Evolutionary conservation across 805 yeast species (phyloP).

Genomic region (Candida boidinii): DNA sequence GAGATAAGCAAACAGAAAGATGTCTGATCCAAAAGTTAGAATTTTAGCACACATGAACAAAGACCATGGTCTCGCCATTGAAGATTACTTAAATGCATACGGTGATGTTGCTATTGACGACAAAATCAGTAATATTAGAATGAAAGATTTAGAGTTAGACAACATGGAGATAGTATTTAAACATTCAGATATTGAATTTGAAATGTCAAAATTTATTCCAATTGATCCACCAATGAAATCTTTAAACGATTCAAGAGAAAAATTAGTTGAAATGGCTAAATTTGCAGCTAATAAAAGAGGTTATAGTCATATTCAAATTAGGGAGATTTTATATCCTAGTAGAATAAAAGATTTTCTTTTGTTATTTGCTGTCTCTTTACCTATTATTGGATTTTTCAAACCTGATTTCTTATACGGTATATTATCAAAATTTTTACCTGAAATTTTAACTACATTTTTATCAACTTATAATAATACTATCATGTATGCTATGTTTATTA

Average conservation of each 20-base stretch:
- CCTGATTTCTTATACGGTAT: slow-evolving; percentile 2
- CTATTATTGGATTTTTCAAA: slow-evolving; percentile 1
- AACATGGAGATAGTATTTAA: slow-evolving; percentile 35
- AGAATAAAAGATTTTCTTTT: slow-evolving; percentile 18
- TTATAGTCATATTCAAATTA: slow-evolving; percentile 46
- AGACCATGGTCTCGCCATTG: slow-evolving; percentile 63
- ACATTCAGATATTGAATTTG: slow-evolving; percentile 29
- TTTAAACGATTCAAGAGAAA: slow-evolving; percentile 37
- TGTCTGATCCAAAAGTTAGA: slow-evolving; percentile 24
- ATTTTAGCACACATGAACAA: slow-evolving; percentile 75
- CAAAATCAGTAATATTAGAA: slow-evolving; percentile 27
- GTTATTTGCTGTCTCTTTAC: slow-evolving; percentile 18
- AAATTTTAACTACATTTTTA: slow-evolving; percentile 4
- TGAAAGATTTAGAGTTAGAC: slow-evolving; percentile 38
- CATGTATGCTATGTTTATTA: slow-evolving; percentile 18
- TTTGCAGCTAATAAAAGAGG: slow-evolving; percentile 58
- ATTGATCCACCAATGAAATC: slow-evolving; percentile 42
- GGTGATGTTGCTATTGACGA: slow-evolving; percentile 41
- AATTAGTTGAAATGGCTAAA: slow-evolving; percentile 67
- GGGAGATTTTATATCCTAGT: slow-evolving; percentile 34
- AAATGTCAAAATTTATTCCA: slow-evolving; percentile 29
- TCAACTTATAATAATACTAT: slow-evolving; percentile 4
- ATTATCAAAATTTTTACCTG: slow-evolving; percentile 3
- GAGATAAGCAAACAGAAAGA: not conserved
- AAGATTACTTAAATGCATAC: slow-evolving; percentile 64